Base-by-base conservation (phyloP, 352 stramenopile genomes). In the Blastocystis sp. region DNA sequence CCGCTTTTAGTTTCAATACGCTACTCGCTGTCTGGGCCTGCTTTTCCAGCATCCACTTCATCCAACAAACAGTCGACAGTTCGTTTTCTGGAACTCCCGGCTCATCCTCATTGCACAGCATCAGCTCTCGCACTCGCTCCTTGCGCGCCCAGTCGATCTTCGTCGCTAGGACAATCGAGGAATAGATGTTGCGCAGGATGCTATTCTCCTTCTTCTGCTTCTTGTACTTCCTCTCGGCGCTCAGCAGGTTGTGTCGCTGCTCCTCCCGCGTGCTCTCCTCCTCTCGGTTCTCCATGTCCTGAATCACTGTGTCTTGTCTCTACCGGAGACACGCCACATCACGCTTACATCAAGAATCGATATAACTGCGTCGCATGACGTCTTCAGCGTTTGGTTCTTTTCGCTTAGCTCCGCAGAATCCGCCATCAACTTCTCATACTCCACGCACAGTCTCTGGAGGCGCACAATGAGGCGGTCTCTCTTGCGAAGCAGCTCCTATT, bases 81-180 rank as follows among this genome's bases (percentile, higher is more conserved):
- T 81, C 71, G 2, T 66, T 66, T 48, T 81, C 71, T 45, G 71
- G 71, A n/a, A 81, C 71, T 64, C 71, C 71, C 40, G 71, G 71
- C 23, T 45, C 56, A 21, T 81, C 71, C 43, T 81, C 71, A 28
- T 41, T n/a, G n/a, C n/a, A n/a, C n/a, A n/a, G n/a, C 71, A 81
- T 81, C 71, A 81, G 43, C 43, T 81, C 71, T 10, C 71, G 71
- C 23, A 81, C 40, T 11, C 71, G 71, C 7, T 28, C 17, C n/a
- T 81, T 81, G 21, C 71, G 41, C 52, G 71, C 43, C 71, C 71
- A 81, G 43, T 81, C 71, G 19, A 81, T 53, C 34, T 43, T 64
- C n/a, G 48, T 81, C 3, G 40, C 71, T 23, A 81, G 48, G 10
- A 81, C 71, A 1, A 81, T 45, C 2, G 71, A 81, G 53, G 71